These are phyloP conservation scores for Stemphylium vesicarium DNA, from an alignment of 2,329 filamentous ascomycete species.

Conservation along the genomic window DNA sequence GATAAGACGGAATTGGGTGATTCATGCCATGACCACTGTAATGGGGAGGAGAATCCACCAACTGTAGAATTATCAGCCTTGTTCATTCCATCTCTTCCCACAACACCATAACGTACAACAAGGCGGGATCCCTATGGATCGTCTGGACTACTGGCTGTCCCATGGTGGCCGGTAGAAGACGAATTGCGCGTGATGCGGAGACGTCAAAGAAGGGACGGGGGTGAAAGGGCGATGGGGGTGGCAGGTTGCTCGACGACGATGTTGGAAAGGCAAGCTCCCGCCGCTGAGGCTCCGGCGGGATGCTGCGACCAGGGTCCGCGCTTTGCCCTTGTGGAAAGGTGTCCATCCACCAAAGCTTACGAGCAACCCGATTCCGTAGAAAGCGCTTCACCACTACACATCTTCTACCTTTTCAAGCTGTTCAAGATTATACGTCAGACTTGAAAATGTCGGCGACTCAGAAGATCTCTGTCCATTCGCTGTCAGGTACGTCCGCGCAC, in stretches of 20 bases:
- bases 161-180: constrained; percentile 62
- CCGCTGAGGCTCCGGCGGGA: constrained; percentile 34
- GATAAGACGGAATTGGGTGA: neutral
- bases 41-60: constrained; percentile 99
- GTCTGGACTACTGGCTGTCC: constrained; percentile 86
- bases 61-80: constrained; percentile 58
- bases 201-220: constrained; percentile 17
- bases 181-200: constrained; percentile 20
- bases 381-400: constrained; percentile 9
- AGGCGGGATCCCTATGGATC: constrained; percentile 96
- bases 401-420: neutral
- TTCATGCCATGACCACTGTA: constrained; percentile 86
- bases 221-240: constrained; percentile 10
- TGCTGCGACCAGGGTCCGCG: constrained; percentile 39
- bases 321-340: constrained; percentile 45
- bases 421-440: neutral
- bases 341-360: constrained; percentile 37
- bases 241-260: constrained; percentile 26
- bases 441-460: constrained; percentile 45
- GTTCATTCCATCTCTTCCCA: neutral
- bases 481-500: constrained; percentile 61
- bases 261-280: constrained; percentile 25
- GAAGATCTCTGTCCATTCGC: constrained; percentile 71
- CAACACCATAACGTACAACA: constrained; percentile 72
- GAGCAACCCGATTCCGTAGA: neutral